Evolutionary conservation across 78 protist genomes (phyloP), one percentile per base, ranked within the genome.

Genomic region (Dictyostelium intermedium): DNA sequence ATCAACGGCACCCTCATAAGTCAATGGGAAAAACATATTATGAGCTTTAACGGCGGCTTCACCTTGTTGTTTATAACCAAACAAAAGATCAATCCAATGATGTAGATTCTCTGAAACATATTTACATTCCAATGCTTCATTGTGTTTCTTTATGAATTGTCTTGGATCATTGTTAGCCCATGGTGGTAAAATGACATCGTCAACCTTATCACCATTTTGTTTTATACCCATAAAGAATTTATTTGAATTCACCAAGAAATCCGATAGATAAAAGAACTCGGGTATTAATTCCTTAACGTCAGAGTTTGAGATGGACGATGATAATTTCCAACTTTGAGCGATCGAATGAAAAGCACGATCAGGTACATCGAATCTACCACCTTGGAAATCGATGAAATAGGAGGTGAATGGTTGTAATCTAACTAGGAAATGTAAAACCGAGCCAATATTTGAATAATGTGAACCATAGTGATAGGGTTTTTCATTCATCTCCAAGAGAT

Each of bases 81-180:
- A 99, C 83, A 99, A 95, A 35, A 99, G 93, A 92, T 99, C 99
- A 45, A 99, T 98, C 99, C 99, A 99, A 60, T 91, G 18, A 81
- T 98, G 98, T 69, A 99, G 96, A 72, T 96, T 79, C 32, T 35
- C 96, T 0, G 98, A 82, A 37, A 99, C 99, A 78, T 91, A 91
- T 10, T 74, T 93, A 1, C 95, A 87, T 96, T 99, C 99, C 53
- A 99, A 94, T 2, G 98, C 99, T 45, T 95, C 85, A 25, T 72
- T 91, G 0, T 89, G 96, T 73, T 66, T 95, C n/a, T 83, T 84
- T n/a, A 85, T 84, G 60, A 85, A 98, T 20, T 14, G 2, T 47
- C 73, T 8, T 91, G 96, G 91, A 32, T 77, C 85, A 74, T 30
- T 35, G 1, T 91, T 2, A 16, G 99, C 99, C 99, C 99, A 98